Base-by-base conservation (phyloP, 2,329 filamentous ascomycete species). In the Diaporthe sp. region DNA sequence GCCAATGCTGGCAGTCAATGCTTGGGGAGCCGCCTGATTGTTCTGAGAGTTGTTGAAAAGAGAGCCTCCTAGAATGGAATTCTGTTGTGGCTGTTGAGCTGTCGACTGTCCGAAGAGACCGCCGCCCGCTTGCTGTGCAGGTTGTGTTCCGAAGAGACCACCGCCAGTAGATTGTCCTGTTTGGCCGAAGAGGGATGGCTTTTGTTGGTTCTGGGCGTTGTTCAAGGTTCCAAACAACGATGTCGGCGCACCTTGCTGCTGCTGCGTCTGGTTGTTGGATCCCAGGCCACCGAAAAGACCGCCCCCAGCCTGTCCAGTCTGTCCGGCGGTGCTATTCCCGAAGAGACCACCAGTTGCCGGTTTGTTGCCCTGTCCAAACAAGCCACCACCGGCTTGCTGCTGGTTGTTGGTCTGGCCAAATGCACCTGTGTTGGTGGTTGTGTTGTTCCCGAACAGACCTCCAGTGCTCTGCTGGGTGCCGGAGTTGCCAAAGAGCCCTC, bases 1-100 rank as follows among this genome's bases (percentile, higher is more conserved):
- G 76, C 92, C 92, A 74, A 97, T 90, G 76, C 95, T 97, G 7
- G 95, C 93, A 46, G 94, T 95, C 75, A 98, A 87, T 25, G 89
- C 86, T 80, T 94, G 92, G 22, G 89, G 89, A n/a, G 90, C 90
- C 12, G 84, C 84, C 74, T 86, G 84, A 44, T 82, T 82, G 71
- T 85, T 85, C 77, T 89, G 88, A 1, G 88, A 87, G 76, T 83
- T 87, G 28, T 91, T 90, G 68, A 95, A 90, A 3, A 94, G 81
- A 0, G 92, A 93, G 75, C 84, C 85, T 31, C 89, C 87, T 67
- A 87, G 81, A 8, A 82, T 77, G 31, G 81, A 83, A n/a, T 82
- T 82, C 77, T 88, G 87, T 44, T 85, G 84, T 74, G 90, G 90
- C 73, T 90, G 88, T 58, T 88, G 85, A 72, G 86, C 85, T 67